Base-by-base conservation (phyloP, 164 flowering plant genomes). In the Akebia trifoliata region DNA sequence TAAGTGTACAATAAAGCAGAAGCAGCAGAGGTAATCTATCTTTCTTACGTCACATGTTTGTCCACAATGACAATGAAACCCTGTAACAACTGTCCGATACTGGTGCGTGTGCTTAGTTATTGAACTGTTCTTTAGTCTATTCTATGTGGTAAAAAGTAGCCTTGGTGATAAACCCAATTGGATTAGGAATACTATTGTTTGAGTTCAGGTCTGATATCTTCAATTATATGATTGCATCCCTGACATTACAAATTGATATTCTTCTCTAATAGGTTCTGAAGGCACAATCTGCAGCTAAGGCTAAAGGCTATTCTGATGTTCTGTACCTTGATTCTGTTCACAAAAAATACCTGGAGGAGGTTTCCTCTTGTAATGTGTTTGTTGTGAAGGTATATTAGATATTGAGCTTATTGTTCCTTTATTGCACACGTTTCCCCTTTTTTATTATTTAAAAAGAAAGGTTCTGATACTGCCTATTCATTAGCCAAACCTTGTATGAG, bases 331-430 rank as follows among this genome's bases (percentile, higher is more conserved):
- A 90, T 67, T 84, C 81, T 66, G 81, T 84, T 24, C 77, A 87
- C 64, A 85, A 85, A 63, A 77, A 46, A 57, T 87, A 85, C 53
- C 66, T 90, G 56, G 97, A 90, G 72, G 93, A 87, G 74, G 93
- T 90, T 50, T 87, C 95, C 28, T 82, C 97, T 21, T 90, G 95
- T 70, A 90, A 90, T 61, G 78, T 90, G 43, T 90, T 90, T 67
- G 67, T 84, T 56, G 95, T 90, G 55, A 87, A 90, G 95, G 95
- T 87, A 82, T 58, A 8, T 1, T 51, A 8, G 29, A 56, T 42
- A 2, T 14, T 47, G 37, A 22, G 59, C 38, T 15, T 25, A 4
- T 21, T 38, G 35, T 56, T 46, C 26, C 45, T 46, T 35, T 4
- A 18, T 1, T 37, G 15, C 22, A 28, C 12, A 5, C 10, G 15